Evolutionary conservation across 2,329 filamentous ascomycete species (phyloP), one percentile per base, ranked within the genome.

Genomic region (Cladosporium halotolerans): DNA sequence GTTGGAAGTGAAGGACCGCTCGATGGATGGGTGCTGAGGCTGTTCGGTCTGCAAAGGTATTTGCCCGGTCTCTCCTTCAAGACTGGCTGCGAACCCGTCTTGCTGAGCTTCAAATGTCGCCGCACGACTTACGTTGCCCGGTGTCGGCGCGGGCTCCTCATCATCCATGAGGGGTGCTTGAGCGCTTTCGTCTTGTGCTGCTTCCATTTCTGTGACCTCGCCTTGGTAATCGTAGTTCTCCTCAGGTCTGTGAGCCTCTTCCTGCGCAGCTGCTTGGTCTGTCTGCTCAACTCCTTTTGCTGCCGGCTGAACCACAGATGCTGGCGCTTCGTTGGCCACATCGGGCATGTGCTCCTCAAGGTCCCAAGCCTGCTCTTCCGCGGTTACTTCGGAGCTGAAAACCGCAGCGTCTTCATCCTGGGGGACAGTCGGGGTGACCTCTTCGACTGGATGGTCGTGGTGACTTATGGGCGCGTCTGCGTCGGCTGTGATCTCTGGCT

Each of bases 181-280:
- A 10, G 64, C 68, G 49, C 70, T 72, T 49, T 77, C 74, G 16
- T 71, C 67, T 19, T 74, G 61, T 18, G 74, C 74, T 18, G 74
- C 69, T 48, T 77, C 75, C 57, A 77, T 61, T 9, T 71, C 63
- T 4, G 73, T 73, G 0, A 64, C 64, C 46, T 74, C 72, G 39
- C 75, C 70, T 54, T 78, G 75, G 55, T 74, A 70, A 53, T 77
- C 75, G 58, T 78, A 77, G 39, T 70, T 62, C 33, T 66, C 66
- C 33, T 66, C 66, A 19, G 53, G 58, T 11, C 41, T 33, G 38
- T 47, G 53, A 19, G 38, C 11, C 36, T 53, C 43, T 36, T 45
- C 43, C 4, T 53, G 34, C n/a, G 9, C 43, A 16, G 36, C 38
- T 3, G 40, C 23, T 14, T 40, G 38, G 9, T 42, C 45, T 4